phyloP scores from a whole-genome alignment of 2,329 filamentous ascomycete species.

The Periconia digitata region DNA sequence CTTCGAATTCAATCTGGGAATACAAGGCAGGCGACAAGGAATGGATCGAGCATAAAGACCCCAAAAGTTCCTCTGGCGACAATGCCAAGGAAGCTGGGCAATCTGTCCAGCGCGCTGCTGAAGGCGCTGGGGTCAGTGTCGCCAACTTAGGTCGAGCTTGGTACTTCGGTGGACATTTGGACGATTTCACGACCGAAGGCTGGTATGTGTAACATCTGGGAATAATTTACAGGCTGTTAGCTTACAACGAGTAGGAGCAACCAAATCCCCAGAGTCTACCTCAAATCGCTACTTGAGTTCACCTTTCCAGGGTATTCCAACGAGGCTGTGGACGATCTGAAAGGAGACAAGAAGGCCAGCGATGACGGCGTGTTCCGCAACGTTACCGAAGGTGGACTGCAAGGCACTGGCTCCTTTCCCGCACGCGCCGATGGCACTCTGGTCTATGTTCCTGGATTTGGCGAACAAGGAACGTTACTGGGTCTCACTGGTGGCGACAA shows the following conservation, averaged over 20 bases:
- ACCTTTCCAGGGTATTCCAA: constrained; percentile 72
- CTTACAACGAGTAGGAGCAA: too few relatives aligned
- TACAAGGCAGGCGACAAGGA: constrained; percentile 62
- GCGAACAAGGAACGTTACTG: constrained; percentile 72
- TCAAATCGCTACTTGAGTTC: constrained; percentile 75
- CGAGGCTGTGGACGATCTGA: constrained; percentile 60
- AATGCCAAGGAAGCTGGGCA: constrained; percentile 59
- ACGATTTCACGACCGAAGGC: constrained; percentile 62
- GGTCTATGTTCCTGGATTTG: constrained; percentile 76
- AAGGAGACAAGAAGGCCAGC: constrained; percentile 58
- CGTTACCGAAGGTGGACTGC: constrained; percentile 70
- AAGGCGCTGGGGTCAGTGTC: constrained; percentile 72
- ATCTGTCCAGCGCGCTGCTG: constrained; percentile 68
- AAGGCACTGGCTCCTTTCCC: constrained; percentile 67
- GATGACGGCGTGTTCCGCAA: constrained; percentile 68
- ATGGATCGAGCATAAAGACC: constrained; percentile 66
- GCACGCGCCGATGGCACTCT: constrained; percentile 73
- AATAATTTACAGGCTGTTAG: too few relatives aligned
- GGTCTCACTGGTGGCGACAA: constrained; percentile 75
- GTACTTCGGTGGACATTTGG: constrained; percentile 78
- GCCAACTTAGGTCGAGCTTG: constrained; percentile 70
- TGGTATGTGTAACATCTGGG: too few relatives aligned
- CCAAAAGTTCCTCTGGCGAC: constrained; percentile 64
- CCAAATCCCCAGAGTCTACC: constrained; percentile 63
- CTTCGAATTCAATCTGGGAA: constrained; percentile 67